Conservation (phyloP, 169 alveolate genomes). For the Fabrea salina region DNA sequence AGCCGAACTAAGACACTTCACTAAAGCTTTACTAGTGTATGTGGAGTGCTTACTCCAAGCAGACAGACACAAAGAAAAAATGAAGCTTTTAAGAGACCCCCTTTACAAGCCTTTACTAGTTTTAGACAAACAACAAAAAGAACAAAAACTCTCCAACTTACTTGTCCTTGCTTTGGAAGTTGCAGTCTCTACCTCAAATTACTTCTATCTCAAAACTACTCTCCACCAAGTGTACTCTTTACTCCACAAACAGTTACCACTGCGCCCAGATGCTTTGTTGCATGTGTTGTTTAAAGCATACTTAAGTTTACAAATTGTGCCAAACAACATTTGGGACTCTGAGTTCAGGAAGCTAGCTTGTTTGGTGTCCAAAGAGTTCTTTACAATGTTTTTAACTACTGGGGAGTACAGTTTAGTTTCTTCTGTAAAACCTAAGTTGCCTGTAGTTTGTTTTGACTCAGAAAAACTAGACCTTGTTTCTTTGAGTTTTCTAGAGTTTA, state of each 20-base stretch:
- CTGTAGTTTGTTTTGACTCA: background rate
- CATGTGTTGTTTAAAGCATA: slow-evolving; percentile 37
- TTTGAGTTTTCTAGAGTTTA: background rate
- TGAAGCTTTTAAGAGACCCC: background rate
- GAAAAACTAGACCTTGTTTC: background rate
- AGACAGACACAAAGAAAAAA: slow-evolving; percentile 18
- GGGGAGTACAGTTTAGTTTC: background rate
- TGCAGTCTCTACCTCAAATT: slow-evolving; percentile 30
- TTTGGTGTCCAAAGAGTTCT: background rate
- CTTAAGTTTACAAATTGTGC: slow-evolving; percentile 15
- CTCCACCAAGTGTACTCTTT: slow-evolving; percentile 37
- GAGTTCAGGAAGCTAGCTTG: background rate
- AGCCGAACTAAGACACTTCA: slow-evolving; percentile 42
- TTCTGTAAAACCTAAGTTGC: background rate
- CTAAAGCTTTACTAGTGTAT: slow-evolving; percentile 40
- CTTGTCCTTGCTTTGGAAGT: slow-evolving; percentile 49
- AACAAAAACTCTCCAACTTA: slow-evolving; percentile 50
- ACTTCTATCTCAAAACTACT: slow-evolving; percentile 21
- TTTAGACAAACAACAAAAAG: slow-evolving; percentile 41
- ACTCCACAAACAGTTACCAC: slow-evolving; percentile 24
- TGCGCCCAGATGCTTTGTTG: slow-evolving; percentile 22
- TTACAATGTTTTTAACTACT: background rate
- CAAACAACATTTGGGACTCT: slow-evolving; percentile 18
- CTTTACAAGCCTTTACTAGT: slow-evolving; percentile 23
- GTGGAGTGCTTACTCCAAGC: slow-evolving; percentile 25